phyloP scores from a whole-genome alignment of 2,329 filamentous ascomycete genomes.

The Trichophyton simii region DNA sequence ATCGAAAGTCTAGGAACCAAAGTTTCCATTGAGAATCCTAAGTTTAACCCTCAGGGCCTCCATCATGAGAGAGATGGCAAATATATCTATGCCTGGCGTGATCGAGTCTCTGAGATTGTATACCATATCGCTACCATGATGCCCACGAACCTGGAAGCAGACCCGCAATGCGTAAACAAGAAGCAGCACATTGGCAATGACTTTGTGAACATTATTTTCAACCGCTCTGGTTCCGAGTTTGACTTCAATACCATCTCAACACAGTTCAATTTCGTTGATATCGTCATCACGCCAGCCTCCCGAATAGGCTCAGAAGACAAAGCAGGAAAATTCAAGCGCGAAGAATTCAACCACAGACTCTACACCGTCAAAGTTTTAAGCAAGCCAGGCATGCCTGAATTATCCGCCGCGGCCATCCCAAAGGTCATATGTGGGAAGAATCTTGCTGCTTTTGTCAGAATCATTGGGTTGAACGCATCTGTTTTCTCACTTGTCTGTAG shows the following conservation, averaged over 20 bases:
- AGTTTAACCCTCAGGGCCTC: slow-evolving; percentile 85
- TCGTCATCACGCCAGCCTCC: slow-evolving; percentile 75
- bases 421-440: slow-evolving; percentile 80
- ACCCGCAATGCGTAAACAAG: slow-evolving; percentile 67
- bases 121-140: slow-evolving; percentile 97
- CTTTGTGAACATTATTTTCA: slow-evolving; percentile 96
- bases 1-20: slow-evolving; percentile 69
- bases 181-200: slow-evolving; percentile 96
- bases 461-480: slow-evolving; percentile 82
- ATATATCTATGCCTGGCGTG: slow-evolving; percentile 86
- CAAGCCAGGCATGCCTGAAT: slow-evolving; percentile 76
- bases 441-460: slow-evolving; percentile 71
- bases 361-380: slow-evolving; percentile 85
- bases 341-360: slow-evolving; percentile 41
- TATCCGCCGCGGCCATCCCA: slow-evolving; percentile 76
- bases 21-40: slow-evolving; percentile 66
- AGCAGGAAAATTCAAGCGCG: slow-evolving; percentile 5
- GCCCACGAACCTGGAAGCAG: slow-evolving; percentile 70
- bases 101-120: slow-evolving; percentile 85
- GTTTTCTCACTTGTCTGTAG: slow-evolving; percentile 90
- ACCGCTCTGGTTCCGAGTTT: slow-evolving; percentile 84
- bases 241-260: slow-evolving; percentile 84
- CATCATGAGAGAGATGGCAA: slow-evolving; percentile 75
- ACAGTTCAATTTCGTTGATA: slow-evolving; percentile 93
- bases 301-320: not conserved